phyloP scores from a whole-genome alignment of 1,284 basidiomycete genomes.

The Phylloboletellus chloephorus region DNA sequence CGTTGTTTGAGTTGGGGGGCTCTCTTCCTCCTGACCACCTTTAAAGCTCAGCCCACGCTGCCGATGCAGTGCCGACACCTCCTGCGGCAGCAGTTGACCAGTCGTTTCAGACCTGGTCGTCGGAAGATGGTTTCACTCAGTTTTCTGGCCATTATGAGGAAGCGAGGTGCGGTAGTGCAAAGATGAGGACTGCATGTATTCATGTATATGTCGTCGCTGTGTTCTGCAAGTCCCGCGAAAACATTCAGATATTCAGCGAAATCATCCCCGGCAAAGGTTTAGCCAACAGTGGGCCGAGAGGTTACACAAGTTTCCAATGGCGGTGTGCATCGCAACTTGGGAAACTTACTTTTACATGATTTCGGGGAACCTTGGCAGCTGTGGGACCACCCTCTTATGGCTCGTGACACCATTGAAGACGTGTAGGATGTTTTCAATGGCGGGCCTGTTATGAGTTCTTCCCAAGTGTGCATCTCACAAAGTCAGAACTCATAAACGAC shows the following conservation, averaged over 20 bases:
- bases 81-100: too few species aligned
- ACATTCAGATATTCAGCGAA: background rate
- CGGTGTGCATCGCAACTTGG: too few species aligned
- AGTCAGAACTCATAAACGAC: constrained; percentile 16
- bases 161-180: too few species aligned
- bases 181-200: too few species aligned
- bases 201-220: too few species aligned
- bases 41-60: constrained; percentile 3
- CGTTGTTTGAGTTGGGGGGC: too few species aligned
- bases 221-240: background rate
- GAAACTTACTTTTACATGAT: constrained; percentile 1
- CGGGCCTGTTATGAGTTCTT: background rate
- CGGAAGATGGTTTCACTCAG: too few species aligned
- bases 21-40: background rate
- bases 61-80: too few species aligned
- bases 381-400: constrained; percentile 9
- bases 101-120: too few species aligned
- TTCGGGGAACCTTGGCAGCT: constrained; percentile 3
- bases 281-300: too few species aligned
- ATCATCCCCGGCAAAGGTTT: background rate
- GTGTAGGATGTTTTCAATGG: constrained; percentile 25
- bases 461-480: background rate
- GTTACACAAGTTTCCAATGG: too few species aligned
- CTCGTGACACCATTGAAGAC: constrained; percentile 10
- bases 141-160: too few species aligned